Evolutionary conservation across 2,329 filamentous ascomycete genomes (phyloP).

Genomic region (Lachnellula suecica): DNA sequence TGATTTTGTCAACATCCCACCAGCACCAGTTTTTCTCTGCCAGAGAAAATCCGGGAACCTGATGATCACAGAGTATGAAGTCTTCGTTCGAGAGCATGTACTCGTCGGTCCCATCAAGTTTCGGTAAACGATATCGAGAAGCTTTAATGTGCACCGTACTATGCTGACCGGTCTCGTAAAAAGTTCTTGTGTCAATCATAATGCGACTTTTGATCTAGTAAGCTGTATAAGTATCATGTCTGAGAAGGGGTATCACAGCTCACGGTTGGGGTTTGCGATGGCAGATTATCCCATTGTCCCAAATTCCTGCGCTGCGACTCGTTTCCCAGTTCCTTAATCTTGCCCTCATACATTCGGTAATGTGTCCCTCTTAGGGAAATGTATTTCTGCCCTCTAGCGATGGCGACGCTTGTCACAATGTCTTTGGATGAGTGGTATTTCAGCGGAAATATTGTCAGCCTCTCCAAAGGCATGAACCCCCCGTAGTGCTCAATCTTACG

Average conservation of each 20-base stretch:
- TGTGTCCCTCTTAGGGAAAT: no score
- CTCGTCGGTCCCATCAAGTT: neutral
- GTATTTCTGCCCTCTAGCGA: no score
- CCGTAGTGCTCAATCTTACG: no score
- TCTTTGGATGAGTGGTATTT: no score
- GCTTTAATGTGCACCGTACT: slow-evolving; percentile 14
- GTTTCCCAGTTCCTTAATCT: no score
- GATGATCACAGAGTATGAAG: slow-evolving; percentile 10
- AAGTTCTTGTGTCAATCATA: slow-evolving; percentile 24
- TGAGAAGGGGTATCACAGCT: neutral
- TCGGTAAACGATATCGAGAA: slow-evolving; percentile 4
- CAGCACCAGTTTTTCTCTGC: slow-evolving; percentile 17
- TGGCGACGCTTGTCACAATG: no score
- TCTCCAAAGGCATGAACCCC: no score
- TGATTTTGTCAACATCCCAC: slow-evolving; percentile 11
- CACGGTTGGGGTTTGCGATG: neutral
- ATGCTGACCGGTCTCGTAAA: slow-evolving; percentile 13
- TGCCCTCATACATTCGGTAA: no score
- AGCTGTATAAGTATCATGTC: neutral
- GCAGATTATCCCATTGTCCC: neutral
- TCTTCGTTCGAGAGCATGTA: slow-evolving; percentile 9
- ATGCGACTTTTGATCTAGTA: slow-evolving; percentile 23
- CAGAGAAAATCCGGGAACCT: slow-evolving; percentile 16
- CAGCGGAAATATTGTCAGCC: no score
- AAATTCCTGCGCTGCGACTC: no score